Percentiles rank a stretch among this genome's conserved stretches.
These are phyloP conservation scores for Cyclostephanos invisitatus DNA, from an alignment of 108 stramenopile species.

Conservation along the genomic window DNA sequence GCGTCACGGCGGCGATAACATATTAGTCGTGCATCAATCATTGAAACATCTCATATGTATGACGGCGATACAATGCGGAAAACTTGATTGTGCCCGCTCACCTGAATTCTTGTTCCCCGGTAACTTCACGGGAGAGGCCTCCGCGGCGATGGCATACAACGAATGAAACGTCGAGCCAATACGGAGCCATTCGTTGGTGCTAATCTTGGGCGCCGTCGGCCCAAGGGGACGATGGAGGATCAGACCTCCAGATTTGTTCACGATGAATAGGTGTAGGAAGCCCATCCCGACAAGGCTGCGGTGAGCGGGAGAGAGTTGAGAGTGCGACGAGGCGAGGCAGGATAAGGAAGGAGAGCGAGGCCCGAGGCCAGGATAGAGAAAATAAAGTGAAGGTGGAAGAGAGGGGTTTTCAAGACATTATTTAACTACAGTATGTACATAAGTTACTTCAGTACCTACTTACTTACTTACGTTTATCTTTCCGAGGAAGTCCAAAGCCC, in stretches of 20 bases:
- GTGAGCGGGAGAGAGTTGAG: not conserved
- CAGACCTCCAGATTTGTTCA: conserved; percentile 86
- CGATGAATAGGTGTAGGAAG: conserved; percentile 85
- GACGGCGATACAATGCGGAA: not conserved
- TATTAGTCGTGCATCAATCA: not conserved
- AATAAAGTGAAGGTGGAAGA: too few species aligned
- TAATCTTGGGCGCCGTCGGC: conserved; percentile 70
- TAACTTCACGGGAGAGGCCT: conserved; percentile 71
- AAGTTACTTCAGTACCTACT: too few species aligned
- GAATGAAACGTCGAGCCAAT: conserved; percentile 90
- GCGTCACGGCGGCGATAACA: not conserved
- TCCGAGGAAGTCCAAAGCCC: too few species aligned
- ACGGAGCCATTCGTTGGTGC: conserved; percentile 88
- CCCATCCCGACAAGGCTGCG: conserved; percentile 43
- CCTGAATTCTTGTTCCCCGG: conserved; percentile 68
- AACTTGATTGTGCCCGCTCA: conserved; percentile 27
- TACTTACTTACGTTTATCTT: too few species aligned
- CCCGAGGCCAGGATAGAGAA: too few species aligned
- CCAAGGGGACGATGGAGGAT: conserved; percentile 83
- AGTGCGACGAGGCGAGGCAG: too few species aligned
- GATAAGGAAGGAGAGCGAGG: too few species aligned
- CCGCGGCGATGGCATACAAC: conserved; percentile 84
- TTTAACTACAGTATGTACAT: too few species aligned
- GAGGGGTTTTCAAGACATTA: too few species aligned
- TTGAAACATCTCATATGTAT: not conserved